Base-by-base conservation (phyloP, 2,329 filamentous ascomycete species). In the Ilyonectria robusta region DNA sequence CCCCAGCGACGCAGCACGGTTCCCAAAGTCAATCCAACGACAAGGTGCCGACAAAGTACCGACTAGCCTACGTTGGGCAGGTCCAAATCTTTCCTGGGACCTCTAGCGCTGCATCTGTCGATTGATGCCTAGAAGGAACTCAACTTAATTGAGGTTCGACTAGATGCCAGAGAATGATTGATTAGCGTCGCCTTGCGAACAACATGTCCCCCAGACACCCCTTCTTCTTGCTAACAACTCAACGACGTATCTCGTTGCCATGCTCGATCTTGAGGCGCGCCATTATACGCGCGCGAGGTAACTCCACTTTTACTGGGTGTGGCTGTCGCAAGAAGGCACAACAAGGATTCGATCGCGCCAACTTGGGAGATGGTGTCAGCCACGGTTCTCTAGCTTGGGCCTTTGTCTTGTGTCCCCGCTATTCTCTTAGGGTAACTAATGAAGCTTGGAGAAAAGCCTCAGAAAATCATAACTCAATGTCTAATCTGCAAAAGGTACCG, bases 1-100 rank as follows among this genome's bases (percentile, higher is more conserved):
- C 63, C 35, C 19, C n/a, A 17, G 31, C 46, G 33, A 15, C 19
- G 31, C n/a, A 19, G 40, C 53, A 19, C 42, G 47, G 35, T 31
- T 17, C 29, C 48, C n/a, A 35, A 55, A 21, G 42, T 42, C 44
- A n/a, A 59, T 50, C 46, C 26, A 35, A 10, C 46, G 29, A 48
- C n/a, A 11, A 55, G 23, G 33, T 50, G 35, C 26, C 46, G 29
- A 48, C n/a, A 11, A 55, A n/a, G 33, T 50, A 19, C n/a, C 19
- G 40, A 40, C 63, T 66, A 66, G 42, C 29, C 63, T 61, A 19
- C 33, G 63, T 61, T 55, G 47, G 63, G 63, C 63, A 66, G 58
- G 63, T 66, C 53, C 11, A 26, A 15, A 46, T 44, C 13, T 48
- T 40, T 48, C 44, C 29, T 29, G 33, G 46, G 31, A 50, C 35